Evolutionary conservation across 371 early-diverging fungal genomes (phyloP).

Genomic region (Apophysomyces ossiformis): DNA sequence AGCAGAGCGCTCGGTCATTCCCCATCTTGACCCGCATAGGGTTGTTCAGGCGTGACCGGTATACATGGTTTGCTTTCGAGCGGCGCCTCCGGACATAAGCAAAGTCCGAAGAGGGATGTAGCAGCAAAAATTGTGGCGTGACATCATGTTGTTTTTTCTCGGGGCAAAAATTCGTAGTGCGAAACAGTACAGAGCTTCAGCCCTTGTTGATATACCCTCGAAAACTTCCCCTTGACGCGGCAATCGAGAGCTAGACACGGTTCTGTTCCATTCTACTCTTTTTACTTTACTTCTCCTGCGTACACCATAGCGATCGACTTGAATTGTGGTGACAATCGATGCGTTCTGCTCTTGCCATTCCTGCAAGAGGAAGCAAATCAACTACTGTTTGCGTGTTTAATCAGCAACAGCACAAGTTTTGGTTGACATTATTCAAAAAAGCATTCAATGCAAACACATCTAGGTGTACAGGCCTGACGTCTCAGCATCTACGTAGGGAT

Average conservation of each 20-base stretch:
- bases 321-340: slow-evolving; percentile 17
- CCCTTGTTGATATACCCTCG: slow-evolving; percentile 10
- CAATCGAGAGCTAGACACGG: neutral
- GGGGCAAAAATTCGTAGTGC: neutral
- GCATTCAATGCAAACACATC: slow-evolving; percentile 11
- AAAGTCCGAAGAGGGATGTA: no score
- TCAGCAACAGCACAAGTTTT: slow-evolving; percentile 3
- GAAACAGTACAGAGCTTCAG: neutral
- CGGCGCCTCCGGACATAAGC: no score
- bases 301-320: neutral
- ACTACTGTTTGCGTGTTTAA: slow-evolving; percentile 20
- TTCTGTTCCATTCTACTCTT: neutral
- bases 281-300: neutral
- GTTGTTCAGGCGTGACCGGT: no score
- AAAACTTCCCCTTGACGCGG: neutral
- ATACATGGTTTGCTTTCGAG: no score
- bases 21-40: no score
- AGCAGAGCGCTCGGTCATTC: no score
- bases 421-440: slow-evolving; percentile 5
- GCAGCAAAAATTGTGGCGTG: slow-evolving; percentile 4
- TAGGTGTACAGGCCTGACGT: neutral
- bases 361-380: slow-evolving; percentile 29
- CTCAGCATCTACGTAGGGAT: neutral
- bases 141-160: slow-evolving; percentile 11
- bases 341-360: slow-evolving; percentile 33